A percentile compares a stretch with the other conserved stretches of the same genome.
Evolutionary conservation across 2,329 filamentous ascomycete species (phyloP).

Genomic region (Gremmenia infestans): DNA sequence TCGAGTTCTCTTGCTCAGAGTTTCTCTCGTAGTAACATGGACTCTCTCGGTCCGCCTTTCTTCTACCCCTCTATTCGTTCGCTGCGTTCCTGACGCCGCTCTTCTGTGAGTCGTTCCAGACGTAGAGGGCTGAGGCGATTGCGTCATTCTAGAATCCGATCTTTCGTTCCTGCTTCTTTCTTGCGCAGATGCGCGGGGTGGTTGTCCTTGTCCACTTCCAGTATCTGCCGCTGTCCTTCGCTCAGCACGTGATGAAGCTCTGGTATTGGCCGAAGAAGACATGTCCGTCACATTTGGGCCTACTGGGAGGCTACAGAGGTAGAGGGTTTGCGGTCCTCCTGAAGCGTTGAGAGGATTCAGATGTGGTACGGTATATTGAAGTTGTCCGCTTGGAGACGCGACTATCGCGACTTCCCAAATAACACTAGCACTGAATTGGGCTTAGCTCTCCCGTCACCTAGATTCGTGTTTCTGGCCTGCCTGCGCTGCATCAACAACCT

Average conservation of each 20-base stretch:
- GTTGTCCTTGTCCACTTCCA: conserved; percentile 22
- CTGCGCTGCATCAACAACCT: conserved; percentile 9
- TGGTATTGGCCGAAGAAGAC: conserved; percentile 31
- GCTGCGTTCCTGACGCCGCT: not conserved
- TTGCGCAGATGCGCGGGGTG: conserved; percentile 25
- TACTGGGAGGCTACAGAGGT: not conserved
- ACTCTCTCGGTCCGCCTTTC: conserved; percentile 46
- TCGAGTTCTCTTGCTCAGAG: not conserved
- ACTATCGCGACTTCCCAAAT: not conserved
- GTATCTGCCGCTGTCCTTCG: conserved; percentile 27
- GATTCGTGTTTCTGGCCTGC: conserved; percentile 14
- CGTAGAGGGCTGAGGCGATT: conserved; percentile 24
- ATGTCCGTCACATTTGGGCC: conserved; percentile 27
- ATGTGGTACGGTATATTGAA: conserved; percentile 3
- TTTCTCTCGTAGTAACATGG: conserved; percentile 46
- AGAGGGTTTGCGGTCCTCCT: not conserved
- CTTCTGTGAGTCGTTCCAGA: conserved; percentile 1
- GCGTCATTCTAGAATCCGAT: conserved; percentile 21
- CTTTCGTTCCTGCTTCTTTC: conserved; percentile 21
- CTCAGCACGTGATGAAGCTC: conserved; percentile 28
- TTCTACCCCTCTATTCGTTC: not conserved
- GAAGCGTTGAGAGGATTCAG: not conserved
- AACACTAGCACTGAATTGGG: not conserved
- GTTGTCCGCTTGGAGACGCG: conserved; percentile 3
- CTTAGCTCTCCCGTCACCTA: conserved; percentile 1